Base-by-base conservation (phyloP, 164 flowering plant genomes). In the Umbellularia californica region DNA sequence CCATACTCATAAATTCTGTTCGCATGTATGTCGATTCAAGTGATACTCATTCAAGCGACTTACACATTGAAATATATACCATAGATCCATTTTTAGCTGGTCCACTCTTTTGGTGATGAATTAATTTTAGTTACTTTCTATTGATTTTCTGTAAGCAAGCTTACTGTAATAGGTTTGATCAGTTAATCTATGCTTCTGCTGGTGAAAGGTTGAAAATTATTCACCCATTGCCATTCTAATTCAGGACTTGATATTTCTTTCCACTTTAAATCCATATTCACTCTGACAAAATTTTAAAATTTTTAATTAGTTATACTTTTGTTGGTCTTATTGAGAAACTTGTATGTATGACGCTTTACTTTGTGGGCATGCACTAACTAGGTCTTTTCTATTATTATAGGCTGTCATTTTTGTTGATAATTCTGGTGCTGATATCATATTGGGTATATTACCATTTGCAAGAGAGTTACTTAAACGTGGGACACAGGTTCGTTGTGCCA, bases 401-500 rank as follows among this genome's bases (percentile, higher is more conserved):
- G 99, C 87, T 82, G 87, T 95, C 17, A 81, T 83, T 13, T 83
- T 83, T 88, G 99, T 92, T 76, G 99, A 96, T 77, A 96, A 96
- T 79, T 96, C 97, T 83, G 99, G 99, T 71, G 99, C 99, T 65
- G 99, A 96, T 85, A 88, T 96, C 68, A 88, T 95, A 50, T 84
- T 94, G 88, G 98, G 98, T 66, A 92, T 93, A 77, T 71, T 95
- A 76, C 99, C 99, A 55, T 95, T 95, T 84, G 97, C 94, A 19
- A 88, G 99, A 79, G 99, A 96, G 83, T 83, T 96, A 72, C 91
- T 94, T 12, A 85, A 88, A 15, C 86, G 81, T 64, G 98, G 98
- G 70, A 88, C 91, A 66, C 92, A 95, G 98, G 98, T 95, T 76
- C 76, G 25, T 51, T 15, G 51, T 62, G 70, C 74, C 25, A 17